Percentiles rank a stretch among this genome's conserved stretches.
These are phyloP conservation scores for Skeletonema tropicum DNA, from an alignment of 108 stramenopile species.

Conservation along the genomic window DNA sequence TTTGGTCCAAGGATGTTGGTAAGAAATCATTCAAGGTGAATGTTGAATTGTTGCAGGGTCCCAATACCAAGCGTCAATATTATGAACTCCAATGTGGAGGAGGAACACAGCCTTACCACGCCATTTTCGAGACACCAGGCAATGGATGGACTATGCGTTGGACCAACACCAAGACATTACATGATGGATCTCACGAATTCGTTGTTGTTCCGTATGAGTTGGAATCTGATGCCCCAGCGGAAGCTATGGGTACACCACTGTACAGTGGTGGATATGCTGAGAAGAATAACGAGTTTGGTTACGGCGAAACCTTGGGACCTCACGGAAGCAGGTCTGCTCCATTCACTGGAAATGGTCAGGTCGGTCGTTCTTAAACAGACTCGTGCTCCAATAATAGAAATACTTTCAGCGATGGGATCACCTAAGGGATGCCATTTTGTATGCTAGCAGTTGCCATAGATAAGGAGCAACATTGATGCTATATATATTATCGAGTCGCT, in stretches of 20 bases:
- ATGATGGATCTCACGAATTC: conserved; percentile 61
- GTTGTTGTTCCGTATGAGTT: conserved; percentile 62
- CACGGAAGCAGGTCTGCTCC: conserved; percentile 28
- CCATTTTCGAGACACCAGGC: conserved; percentile 62
- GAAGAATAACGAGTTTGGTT: conserved; percentile 32
- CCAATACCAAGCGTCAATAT: conserved; percentile 57
- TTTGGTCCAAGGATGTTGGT: conserved; percentile 64
- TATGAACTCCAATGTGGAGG: conserved; percentile 67
- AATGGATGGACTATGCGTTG: conserved; percentile 58
- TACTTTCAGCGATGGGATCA: background rate
- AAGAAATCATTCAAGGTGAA: conserved; percentile 70
- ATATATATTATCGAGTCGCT: background rate
- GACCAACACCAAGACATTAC: conserved; percentile 62
- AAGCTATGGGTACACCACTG: conserved; percentile 11
- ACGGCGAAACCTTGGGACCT: conserved; percentile 43
- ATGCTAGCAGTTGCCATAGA: conserved; percentile 3
- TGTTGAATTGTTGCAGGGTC: conserved; percentile 67
- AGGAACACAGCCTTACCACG: conserved; percentile 67
- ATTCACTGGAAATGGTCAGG: background rate
- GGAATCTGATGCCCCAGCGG: conserved; percentile 23
- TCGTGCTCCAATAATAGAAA: background rate
- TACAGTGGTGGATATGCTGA: conserved; percentile 33
- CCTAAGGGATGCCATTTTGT: background rate
- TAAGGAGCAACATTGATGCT: background rate
- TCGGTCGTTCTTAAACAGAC: background rate